Conservation (phyloP, 257 asterid species). For the Pogostemon cablin region DNA sequence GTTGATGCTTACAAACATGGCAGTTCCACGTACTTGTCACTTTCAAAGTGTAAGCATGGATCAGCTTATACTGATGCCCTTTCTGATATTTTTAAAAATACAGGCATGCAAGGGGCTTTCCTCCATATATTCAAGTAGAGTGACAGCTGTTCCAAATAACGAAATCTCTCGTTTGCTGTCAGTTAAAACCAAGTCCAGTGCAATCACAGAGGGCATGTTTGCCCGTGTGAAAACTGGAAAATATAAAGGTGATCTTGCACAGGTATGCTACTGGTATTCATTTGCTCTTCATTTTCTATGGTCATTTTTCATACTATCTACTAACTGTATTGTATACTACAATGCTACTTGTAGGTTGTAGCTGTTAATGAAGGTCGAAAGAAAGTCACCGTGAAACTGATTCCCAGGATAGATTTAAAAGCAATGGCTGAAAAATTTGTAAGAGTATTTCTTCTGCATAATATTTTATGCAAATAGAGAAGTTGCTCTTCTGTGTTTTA, state of each 20-base stretch:
- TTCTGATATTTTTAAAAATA: conserved; percentile 23
- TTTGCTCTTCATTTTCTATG: conserved; percentile 11
- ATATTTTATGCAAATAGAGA: conserved; percentile 7
- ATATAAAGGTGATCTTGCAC: conserved; percentile 95
- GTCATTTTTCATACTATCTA: neutral
- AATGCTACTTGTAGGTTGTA: conserved; percentile 57
- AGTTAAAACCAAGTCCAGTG: conserved; percentile 63
- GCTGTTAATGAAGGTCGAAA: conserved; percentile 62
- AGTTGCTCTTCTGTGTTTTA: neutral
- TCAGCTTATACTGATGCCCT: conserved; percentile 18
- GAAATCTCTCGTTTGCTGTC: conserved; percentile 65
- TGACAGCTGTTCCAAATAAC: conserved; percentile 55
- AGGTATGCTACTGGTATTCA: conserved; percentile 49
- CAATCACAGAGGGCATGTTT: conserved; percentile 83
- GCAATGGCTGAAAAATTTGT: conserved; percentile 96
- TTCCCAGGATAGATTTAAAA: conserved; percentile 89
- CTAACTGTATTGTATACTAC: conserved; percentile 32
- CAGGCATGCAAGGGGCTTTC: conserved; percentile 90
- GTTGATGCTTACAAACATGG: conserved; percentile 8
- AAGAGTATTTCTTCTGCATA: conserved; percentile 35
- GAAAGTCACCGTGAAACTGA: conserved; percentile 80
- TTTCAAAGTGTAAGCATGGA: neutral
- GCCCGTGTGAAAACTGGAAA: conserved; percentile 95
- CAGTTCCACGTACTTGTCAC: conserved; percentile 15
- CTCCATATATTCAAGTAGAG: conserved; percentile 67